A percentile compares a stretch with the other conserved stretches of the same genome.
Conservation (phyloP, 352 stramenopile species). For the Pythium sp. region DNA sequence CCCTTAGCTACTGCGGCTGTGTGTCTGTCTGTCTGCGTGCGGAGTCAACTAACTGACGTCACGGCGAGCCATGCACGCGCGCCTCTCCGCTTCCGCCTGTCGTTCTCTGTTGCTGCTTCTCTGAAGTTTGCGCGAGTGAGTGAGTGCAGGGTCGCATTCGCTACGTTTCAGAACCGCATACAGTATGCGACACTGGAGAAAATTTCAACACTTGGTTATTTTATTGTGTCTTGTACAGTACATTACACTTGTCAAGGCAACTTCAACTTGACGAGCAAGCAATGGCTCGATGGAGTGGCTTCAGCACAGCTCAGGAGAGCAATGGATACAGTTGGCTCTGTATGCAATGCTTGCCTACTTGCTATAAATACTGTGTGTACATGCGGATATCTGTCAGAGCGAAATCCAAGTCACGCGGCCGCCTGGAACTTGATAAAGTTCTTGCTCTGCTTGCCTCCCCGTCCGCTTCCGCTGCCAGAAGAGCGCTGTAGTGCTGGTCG, state of each 20-base stretch:
- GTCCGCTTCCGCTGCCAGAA: conserved; percentile 4
- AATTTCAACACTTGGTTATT: not conserved
- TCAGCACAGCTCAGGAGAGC: too few relatives aligned
- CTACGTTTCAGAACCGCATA: not conserved
- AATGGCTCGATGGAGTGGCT: too few relatives aligned
- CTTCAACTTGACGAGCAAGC: conserved; percentile 1
- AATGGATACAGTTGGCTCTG: too few relatives aligned
- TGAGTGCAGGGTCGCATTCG: not conserved
- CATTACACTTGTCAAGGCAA: not conserved
- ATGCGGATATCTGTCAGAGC: too few relatives aligned
- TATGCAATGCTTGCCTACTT: not conserved
- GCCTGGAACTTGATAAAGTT: conserved; percentile 10
- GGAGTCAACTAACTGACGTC: not conserved
- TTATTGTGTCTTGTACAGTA: not conserved
- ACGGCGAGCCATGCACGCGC: not conserved
- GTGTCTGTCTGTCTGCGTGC: not conserved
- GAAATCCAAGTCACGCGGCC: not conserved
- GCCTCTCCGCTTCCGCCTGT: not conserved
- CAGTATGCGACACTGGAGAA: not conserved
- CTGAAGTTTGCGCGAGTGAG: not conserved
- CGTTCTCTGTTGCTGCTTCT: conserved; percentile 4
- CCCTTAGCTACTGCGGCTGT: too few relatives aligned
- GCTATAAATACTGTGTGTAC: not conserved
- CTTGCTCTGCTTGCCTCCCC: conserved; percentile 7
- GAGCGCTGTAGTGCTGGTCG: conserved; percentile 9